Conservation (phyloP, 805 yeast species). For the Metschnikowia matae region DNA sequence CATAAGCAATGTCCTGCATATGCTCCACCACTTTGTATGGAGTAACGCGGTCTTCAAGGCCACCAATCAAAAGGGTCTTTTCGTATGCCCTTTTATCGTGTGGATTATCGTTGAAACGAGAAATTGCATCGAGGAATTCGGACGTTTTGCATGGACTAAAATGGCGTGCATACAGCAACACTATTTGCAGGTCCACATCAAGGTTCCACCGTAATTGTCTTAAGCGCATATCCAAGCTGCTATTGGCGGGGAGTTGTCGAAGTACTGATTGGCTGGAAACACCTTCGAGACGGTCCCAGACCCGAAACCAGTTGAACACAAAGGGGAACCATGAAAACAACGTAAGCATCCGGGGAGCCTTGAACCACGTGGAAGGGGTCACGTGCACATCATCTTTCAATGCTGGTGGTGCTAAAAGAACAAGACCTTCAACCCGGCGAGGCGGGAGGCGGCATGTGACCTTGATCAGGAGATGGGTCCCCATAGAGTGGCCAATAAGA, state of each 20-base stretch:
- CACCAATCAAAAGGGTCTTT: constrained; percentile 56
- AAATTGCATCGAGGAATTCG: constrained; percentile 42
- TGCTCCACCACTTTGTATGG: constrained; percentile 38
- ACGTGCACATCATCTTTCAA: constrained; percentile 3
- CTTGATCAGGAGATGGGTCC: constrained; percentile 52
- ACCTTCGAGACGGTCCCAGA: constrained; percentile 61
- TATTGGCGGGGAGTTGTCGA: constrained; percentile 41
- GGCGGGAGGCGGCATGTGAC: constrained; percentile 35
- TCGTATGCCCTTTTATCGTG: constrained; percentile 28
- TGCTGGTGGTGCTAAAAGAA: constrained; percentile 49
- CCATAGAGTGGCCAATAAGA: constrained; percentile 72
- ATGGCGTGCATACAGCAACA: constrained; percentile 52
- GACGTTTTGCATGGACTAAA: constrained; percentile 39
- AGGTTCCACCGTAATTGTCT: constrained; percentile 70
- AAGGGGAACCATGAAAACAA: constrained; percentile 38
- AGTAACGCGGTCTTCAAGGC: constrained; percentile 54
- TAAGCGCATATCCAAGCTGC: constrained; percentile 39
- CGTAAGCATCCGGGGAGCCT: constrained; percentile 16
- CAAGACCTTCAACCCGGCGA: constrained; percentile 43
- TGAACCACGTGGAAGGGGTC: constrained; percentile 3
- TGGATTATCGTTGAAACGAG: constrained; percentile 32
- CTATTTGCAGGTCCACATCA: constrained; percentile 52
- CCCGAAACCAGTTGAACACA: constrained; percentile 53
- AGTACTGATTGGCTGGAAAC: constrained; percentile 55
- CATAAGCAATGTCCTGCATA: constrained; percentile 25